Evolutionary conservation across 495 filamentous ascomycete species (phyloP), one percentile per base, ranked within the genome.

Genomic region (Aspergillus incahuasiensis): DNA sequence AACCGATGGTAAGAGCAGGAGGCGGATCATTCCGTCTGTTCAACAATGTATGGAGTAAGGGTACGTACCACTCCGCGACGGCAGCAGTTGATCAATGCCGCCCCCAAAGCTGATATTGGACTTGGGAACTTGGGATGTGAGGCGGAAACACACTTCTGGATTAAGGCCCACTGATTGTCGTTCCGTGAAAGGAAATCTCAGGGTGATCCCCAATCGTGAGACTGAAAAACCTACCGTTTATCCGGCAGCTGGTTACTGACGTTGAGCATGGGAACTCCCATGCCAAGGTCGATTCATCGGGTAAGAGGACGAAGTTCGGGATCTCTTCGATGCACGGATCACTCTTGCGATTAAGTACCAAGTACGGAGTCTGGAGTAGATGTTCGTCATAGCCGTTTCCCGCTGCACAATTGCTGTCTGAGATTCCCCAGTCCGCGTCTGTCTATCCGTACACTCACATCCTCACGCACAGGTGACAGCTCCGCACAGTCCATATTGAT

Each of bases 151-250:
- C 50, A 49, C 21, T 38, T 12, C 47, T 45, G 18, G 28, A 22
- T 5, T 40, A 56, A 60, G 69, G 59, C 54, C 69, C 69, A 70
- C 69, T 66, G 69, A 68, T 67, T 56, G 55, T 60, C 60, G 39
- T 51, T 60, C 35, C 59, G 39, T 15, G 57, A 57, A 59, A 12
- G 59, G 60, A 48, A 63, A 61, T 42, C 38, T 46, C 42, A 48
- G 48, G 64, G 61, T 56, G 56, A 68, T 70, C 65, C 18, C 52
- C 48, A 63, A 57, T 55, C 59, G 52, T 57, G 43, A 61, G 58
- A 43, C 56, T 52, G 55, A 38, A 19, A 45, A 51, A 48, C 30
- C 30, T 39, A 58, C 61, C 46, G 55, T 34, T 61, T 49, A 53
- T 56, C 53, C 55, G 21, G 5, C 20, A 43, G 49, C 45, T 47